Evolutionary conservation across 176 grass and related monocot genomes (phyloP).

Genomic region (Avena insularis): DNA sequence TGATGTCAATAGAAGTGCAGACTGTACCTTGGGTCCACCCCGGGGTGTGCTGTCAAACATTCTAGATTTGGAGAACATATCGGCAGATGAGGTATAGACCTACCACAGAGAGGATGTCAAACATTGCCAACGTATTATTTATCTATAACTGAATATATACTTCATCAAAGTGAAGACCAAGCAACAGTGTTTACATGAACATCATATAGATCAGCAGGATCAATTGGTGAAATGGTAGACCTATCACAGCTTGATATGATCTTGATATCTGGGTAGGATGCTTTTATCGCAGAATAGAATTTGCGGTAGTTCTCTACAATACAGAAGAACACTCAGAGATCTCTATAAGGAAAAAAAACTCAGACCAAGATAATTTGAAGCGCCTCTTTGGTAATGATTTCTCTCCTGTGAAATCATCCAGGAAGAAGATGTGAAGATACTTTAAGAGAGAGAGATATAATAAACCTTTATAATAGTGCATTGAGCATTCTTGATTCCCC

Average conservation of each 20-base stretch:
- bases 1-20: slow-evolving; percentile 4
- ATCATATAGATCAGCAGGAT: slow-evolving; percentile 93
- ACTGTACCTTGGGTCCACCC: slow-evolving; percentile 67
- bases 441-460: slow-evolving; percentile 7
- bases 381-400: not conserved
- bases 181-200: slow-evolving; percentile 74
- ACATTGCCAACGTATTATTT: not conserved
- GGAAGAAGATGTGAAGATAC: slow-evolving; percentile 34
- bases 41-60: slow-evolving; percentile 74
- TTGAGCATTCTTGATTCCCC: slow-evolving; percentile 93
- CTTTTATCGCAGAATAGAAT: slow-evolving; percentile 86
- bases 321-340: slow-evolving; percentile 24
- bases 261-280: slow-evolving; percentile 76
- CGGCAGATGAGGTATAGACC: slow-evolving; percentile 82
- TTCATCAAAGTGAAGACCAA: slow-evolving; percentile 36
- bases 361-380: slow-evolving; percentile 17
- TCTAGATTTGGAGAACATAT: slow-evolving; percentile 84
- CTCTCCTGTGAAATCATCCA: slow-evolving; percentile 6
- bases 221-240: slow-evolving; percentile 56
- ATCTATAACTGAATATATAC: slow-evolving; percentile 12
- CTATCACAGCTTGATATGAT: slow-evolving; percentile 85
- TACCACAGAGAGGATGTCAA: slow-evolving; percentile 46
- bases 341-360: slow-evolving; percentile 13
- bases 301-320: slow-evolving; percentile 77
- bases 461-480: slow-evolving; percentile 74